phyloP scores from a whole-genome alignment of 2,329 filamentous ascomycete genomes.

The Thelonectria discophora region DNA sequence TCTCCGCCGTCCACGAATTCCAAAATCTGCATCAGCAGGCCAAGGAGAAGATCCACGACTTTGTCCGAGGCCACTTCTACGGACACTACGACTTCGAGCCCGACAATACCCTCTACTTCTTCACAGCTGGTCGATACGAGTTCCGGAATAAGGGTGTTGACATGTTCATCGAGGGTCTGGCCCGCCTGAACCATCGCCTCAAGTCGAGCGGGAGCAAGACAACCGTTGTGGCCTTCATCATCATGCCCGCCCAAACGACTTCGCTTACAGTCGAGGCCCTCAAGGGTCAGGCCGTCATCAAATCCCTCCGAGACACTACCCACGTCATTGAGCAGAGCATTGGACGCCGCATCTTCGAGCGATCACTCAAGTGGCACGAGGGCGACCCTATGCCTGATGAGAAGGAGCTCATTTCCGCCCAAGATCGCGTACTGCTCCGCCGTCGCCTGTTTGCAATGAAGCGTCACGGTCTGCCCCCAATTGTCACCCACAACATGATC shows the following conservation, averaged over 20 bases:
- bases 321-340: conserved; percentile 93
- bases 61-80: conserved; percentile 97
- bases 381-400: conserved; percentile 93
- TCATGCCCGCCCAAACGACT: conserved; percentile 97
- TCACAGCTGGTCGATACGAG: conserved; percentile 96
- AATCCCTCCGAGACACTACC: conserved; percentile 91
- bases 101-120: conserved; percentile 97
- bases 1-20: conserved; percentile 98
- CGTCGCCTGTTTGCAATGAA: conserved; percentile 97
- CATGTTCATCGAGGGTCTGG: conserved; percentile 98
- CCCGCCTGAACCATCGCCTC: conserved; percentile 91
- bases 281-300: conserved; percentile 97
- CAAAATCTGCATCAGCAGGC: conserved; percentile 96
- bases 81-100: conserved; percentile 97
- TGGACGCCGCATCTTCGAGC: conserved; percentile 92
- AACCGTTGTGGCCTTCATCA: conserved; percentile 96
- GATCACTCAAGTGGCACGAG: conserved; percentile 94
- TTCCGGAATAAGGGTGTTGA: conserved; percentile 99
- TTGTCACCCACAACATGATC: conserved; percentile 98
- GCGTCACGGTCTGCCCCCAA: conserved; percentile 85
- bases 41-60: conserved; percentile 98
- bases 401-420: conserved; percentile 91
- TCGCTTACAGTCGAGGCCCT: conserved; percentile 95
- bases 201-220: conserved; percentile 87
- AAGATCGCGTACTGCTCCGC: conserved; percentile 91